Base-by-base conservation (phyloP, 345 rosid species). In the Eucalyptus albens region DNA sequence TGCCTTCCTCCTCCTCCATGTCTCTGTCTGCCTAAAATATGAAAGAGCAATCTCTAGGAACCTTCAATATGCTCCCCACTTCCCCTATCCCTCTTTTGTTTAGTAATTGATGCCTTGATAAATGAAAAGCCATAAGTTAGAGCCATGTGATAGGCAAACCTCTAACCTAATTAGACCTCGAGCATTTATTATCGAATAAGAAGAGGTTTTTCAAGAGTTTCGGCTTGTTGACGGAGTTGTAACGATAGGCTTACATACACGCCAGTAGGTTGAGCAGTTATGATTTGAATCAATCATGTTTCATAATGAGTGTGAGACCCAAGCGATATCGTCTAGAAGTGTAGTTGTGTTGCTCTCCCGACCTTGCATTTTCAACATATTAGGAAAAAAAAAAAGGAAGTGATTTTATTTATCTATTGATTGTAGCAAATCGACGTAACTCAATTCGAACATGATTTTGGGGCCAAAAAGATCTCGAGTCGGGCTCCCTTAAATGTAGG, bases 261-360 rank as follows among this genome's bases (percentile, higher is more conserved):
- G 7, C 11, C 1, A 31, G 6, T 5, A 33, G 82, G 27, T 2
- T 19, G 6, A 72, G 8, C 1, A 1, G 0, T 19, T 37, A 3
- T 33, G 27, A 21, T 37, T 37, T 3, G 26, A 17, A 69, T 6
- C 44, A 0, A 3, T 69, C 42, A 16, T 17, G 37, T 33, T 31
- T 1, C 3, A 2, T 31, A 69, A 11, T 1, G 7, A 6, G 21
- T 21, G 3, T 31, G 42, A 69, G 6, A 69, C 12, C 21, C 11
- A 15, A 4, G 40, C 0, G 2, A 67, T 67, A 3, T 33, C 11
- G 1, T 69, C 7, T 1, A 31, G 1, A 9, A 69, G 26, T 1
- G 21, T 31, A 69, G 40, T 0, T 17, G 1, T 1, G 7, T 69
- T 17, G 24, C 24, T 33, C 81, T 69, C 10, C 7, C 0, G 1